Evolutionary conservation across 2,329 filamentous ascomycete species (phyloP).

Genomic region (Triangularia verruculosa): DNA sequence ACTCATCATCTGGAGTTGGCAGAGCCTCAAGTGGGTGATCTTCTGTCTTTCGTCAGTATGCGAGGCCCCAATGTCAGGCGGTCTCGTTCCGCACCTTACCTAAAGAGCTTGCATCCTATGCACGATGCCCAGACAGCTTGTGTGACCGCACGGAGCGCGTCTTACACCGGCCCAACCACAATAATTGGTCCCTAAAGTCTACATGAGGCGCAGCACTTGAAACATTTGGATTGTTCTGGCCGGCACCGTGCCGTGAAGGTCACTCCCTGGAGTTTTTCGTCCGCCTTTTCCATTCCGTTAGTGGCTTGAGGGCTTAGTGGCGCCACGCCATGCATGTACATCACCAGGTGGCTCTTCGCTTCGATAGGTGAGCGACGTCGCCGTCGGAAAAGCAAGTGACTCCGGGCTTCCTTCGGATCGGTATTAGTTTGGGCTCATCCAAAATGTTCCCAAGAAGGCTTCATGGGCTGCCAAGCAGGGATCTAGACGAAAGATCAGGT

Average conservation of each 20-base stretch:
- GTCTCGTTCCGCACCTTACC: not conserved
- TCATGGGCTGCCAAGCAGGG: not conserved
- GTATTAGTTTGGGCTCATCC: too few species aligned
- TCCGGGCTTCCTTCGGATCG: not conserved
- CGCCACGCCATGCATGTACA: conserved; percentile 6
- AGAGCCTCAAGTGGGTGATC: not conserved
- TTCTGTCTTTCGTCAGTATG: not conserved
- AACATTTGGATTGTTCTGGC: conserved; percentile 7
- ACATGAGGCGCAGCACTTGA: not conserved
- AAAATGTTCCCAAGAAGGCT: not conserved
- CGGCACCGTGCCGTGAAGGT: not conserved
- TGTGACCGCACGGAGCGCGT: not conserved
- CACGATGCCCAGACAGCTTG: not conserved
- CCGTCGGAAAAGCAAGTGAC: not conserved
- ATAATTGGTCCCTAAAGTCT: not conserved
- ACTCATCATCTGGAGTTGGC: not conserved
- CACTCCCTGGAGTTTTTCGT: not conserved
- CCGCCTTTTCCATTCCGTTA: not conserved
- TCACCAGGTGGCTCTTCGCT: not conserved
- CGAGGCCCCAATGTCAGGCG: not conserved
- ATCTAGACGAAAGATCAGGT: not conserved
- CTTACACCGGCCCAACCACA: not conserved
- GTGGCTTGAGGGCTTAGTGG: not conserved
- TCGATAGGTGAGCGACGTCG: conserved; percentile 3
- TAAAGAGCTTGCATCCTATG: not conserved